A percentile compares a stretch with the other conserved stretches of the same genome.
These are phyloP conservation scores for Crithidia expoeki DNA, from an alignment of 208 protist species.

Conservation along the genomic window DNA sequence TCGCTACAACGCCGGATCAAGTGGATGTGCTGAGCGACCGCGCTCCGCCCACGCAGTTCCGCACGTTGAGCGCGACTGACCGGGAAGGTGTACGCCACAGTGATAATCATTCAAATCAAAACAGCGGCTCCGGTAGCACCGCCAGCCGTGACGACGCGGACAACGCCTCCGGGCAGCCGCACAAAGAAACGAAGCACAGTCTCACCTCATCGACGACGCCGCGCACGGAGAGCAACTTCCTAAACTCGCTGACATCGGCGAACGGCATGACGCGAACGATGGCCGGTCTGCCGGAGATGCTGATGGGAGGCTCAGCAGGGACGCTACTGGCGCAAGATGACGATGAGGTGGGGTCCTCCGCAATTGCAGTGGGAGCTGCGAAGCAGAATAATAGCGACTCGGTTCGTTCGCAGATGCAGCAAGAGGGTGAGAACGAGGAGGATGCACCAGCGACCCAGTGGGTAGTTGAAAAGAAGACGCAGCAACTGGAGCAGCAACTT, in stretches of 20 bases:
- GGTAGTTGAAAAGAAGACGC: too few species aligned
- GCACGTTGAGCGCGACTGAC: not conserved
- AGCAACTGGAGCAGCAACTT: not conserved
- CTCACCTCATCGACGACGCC: not conserved
- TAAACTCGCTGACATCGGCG: not conserved
- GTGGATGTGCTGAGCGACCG: conserved; percentile 14
- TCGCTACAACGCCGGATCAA: not conserved
- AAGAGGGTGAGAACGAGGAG: too few species aligned
- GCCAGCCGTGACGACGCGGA: not conserved
- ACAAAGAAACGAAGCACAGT: not conserved
- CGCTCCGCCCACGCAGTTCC: not conserved
- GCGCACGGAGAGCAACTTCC: not conserved
- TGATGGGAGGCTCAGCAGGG: not conserved
- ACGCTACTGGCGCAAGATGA: not conserved
- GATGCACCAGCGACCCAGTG: too few species aligned
- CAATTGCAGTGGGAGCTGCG: not conserved
- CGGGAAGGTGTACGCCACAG: not conserved
- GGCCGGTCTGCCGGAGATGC: conserved; percentile 16
- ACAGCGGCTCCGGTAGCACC: not conserved
- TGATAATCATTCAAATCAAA: not conserved
- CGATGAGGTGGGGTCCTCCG: not conserved
- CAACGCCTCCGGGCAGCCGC: not conserved
- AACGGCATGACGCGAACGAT: conserved; percentile 17
- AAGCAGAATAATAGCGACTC: too few species aligned
- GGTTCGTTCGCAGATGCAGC: too few species aligned